Percentiles rank a stretch among this genome's conserved stretches.
These are phyloP conservation scores for Neofusicoccum cordaticola DNA, from an alignment of 2,329 filamentous ascomycete genomes.

Conservation along the genomic window DNA sequence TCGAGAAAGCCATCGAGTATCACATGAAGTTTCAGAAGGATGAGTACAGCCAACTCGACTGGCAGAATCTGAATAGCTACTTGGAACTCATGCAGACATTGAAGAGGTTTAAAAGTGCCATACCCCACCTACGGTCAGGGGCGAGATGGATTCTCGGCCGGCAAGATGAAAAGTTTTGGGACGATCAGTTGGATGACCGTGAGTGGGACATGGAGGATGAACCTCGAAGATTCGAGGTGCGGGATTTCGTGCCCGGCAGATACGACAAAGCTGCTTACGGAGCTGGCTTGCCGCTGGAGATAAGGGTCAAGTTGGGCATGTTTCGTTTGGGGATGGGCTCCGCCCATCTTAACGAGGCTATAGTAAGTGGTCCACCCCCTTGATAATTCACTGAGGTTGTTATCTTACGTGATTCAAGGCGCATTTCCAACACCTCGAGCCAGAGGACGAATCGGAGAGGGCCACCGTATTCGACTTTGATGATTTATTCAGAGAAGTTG, in stretches of 20 bases:
- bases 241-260: slow-evolving; percentile 57
- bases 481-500: slow-evolving; percentile 75
- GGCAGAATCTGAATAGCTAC: slow-evolving; percentile 84
- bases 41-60: slow-evolving; percentile 54
- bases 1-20: slow-evolving; percentile 52
- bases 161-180: slow-evolving; percentile 73
- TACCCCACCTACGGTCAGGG: slow-evolving; percentile 67
- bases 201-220: slow-evolving; percentile 80
- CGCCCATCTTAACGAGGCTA: slow-evolving; percentile 64
- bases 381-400: neutral
- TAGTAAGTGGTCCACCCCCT: slow-evolving; percentile 52
- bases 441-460: slow-evolving; percentile 53
- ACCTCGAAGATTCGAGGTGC: slow-evolving; percentile 61
- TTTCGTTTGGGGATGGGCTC: slow-evolving; percentile 73
- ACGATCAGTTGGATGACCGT: slow-evolving; percentile 70
- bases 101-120: slow-evolving; percentile 64
- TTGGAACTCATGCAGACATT: slow-evolving; percentile 64
- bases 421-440: slow-evolving; percentile 63
- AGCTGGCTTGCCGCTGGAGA: slow-evolving; percentile 70
- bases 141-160: slow-evolving; percentile 82
- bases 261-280: slow-evolving; percentile 65
- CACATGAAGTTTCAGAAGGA: slow-evolving; percentile 43
- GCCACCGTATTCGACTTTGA: slow-evolving; percentile 63
- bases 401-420: slow-evolving; percentile 22
- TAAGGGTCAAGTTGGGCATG: slow-evolving; percentile 79